Evolutionary conservation across 345 rosid genomes (phyloP).

Genomic region (Nephelium lappaceum): DNA sequence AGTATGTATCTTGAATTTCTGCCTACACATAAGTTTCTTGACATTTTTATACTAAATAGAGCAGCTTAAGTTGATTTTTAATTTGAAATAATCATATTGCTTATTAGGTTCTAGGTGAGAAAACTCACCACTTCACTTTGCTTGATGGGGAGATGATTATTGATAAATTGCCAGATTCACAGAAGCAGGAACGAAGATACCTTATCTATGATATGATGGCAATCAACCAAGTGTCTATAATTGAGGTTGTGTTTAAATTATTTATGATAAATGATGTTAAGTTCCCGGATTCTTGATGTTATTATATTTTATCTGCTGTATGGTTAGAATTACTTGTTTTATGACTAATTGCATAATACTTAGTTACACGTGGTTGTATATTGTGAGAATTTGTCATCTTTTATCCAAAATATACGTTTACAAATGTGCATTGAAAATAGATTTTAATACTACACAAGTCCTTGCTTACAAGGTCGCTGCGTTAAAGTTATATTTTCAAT

Average conservation of each 20-base stretch:
- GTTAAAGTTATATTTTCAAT: not conserved
- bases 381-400: not conserved
- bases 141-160: constrained; percentile 99
- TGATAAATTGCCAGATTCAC: constrained; percentile 87
- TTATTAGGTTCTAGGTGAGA: constrained; percentile 67
- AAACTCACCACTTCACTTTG: constrained; percentile 79
- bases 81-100: constrained; percentile 27
- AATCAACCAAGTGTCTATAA: constrained; percentile 60
- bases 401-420: not conserved
- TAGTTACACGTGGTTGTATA: not conserved
- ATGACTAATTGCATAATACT: not conserved
- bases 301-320: not conserved
- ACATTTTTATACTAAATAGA: not conserved
- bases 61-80: not conserved
- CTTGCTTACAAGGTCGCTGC: not conserved
- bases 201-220: constrained; percentile 96
- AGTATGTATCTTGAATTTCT: constrained; percentile 50
- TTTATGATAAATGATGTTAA: not conserved
- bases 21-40: constrained; percentile 1
- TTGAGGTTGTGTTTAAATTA: constrained; percentile 60
- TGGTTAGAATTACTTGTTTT: not conserved
- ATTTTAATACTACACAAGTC: too few species aligned
- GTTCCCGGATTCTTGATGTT: not conserved
- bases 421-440: not conserved
- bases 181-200: constrained; percentile 94